Evolutionary conservation across 352 stramenopile species (phyloP), one percentile per base, ranked within the genome.

Genomic region (Phytophthora chlamydospora): DNA sequence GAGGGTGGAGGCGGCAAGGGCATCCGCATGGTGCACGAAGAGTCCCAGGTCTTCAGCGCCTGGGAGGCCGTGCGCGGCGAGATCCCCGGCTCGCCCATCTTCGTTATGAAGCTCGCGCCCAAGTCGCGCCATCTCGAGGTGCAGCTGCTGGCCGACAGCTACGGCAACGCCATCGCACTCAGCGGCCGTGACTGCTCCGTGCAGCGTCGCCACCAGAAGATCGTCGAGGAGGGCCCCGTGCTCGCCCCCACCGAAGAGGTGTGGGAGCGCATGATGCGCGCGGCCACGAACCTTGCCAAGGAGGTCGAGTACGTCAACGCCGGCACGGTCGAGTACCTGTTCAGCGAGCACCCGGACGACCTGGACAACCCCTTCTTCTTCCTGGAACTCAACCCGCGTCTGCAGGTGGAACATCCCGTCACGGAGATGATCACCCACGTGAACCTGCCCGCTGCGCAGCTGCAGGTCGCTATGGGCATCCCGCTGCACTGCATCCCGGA

Each of bases 311-410:
- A 99, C 78, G 91, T 94, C 34, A 99, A 99, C 81, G 98, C 97
- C 13, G 98, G 98, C 49, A 99, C 98, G 5, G 98, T 99, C 29
- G 98, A 99, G 82, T 99, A 99, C 79, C 84, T 99, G 7, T 99
- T 99, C 79, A 98, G 91, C 24, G 97, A 99, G 73, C 66, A 93
- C 47, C 84, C 83, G 9, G 85, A 94, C 46, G 96, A 95, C 29
- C 62, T 94, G 14, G 90, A 97, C 67, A 84, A 97, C 58, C 85
- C 97, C 43, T 99, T 99, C 75, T 99, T 98, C 81, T 99, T 99
- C 79, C 75, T 99, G 33, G 98, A 99, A 82, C 88, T 99, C 29
- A 99, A 99, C 81, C 98, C 98, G 17, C 88, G 98, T 61, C 86
- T 99, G 29, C 98, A 99, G 79, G 97, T 99, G 33, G 97, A 99